Conservation (phyloP, 2,329 filamentous ascomycete genomes). For the Scleromitrula shiraiana region DNA sequence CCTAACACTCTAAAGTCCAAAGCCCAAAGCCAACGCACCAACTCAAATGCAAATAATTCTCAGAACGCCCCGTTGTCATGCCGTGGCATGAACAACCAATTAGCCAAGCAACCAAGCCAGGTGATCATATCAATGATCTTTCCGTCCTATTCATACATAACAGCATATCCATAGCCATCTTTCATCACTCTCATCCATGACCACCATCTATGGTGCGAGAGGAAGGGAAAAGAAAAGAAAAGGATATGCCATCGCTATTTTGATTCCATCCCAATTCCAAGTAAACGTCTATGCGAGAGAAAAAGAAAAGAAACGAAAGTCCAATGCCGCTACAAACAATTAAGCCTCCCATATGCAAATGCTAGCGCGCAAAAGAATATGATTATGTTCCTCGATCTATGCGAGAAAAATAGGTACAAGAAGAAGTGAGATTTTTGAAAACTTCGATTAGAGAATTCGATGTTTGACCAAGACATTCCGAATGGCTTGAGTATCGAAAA, state of each 20-base stretch:
- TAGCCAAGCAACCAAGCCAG: not conserved
- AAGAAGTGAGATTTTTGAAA: not conserved
- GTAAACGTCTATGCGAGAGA: too few relatives aligned
- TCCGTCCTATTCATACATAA: not conserved
- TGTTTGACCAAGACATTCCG: constrained; percentile 45
- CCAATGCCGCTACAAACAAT: not conserved
- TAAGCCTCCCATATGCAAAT: not conserved
- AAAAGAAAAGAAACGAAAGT: not conserved
- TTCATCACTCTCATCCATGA: too few relatives aligned
- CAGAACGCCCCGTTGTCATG: not conserved
- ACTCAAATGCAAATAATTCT: not conserved
- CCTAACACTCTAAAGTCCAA: too few relatives aligned
- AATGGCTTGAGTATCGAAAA: constrained; percentile 47
- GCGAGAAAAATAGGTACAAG: not conserved
- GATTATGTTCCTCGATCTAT: not conserved
- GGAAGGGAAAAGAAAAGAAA: not conserved
- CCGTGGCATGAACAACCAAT: not conserved
- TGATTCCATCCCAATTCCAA: not conserved
- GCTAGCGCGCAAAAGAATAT: not conserved
- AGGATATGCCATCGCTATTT: not conserved
- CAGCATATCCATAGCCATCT: too few relatives aligned
- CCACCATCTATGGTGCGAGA: too few relatives aligned
- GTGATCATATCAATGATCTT: not conserved
- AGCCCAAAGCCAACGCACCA: too few relatives aligned
- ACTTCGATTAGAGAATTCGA: constrained; percentile 31